Evolutionary conservation across 2,329 filamentous ascomycete species (phyloP).

Genomic region (Epichloe festucae): DNA sequence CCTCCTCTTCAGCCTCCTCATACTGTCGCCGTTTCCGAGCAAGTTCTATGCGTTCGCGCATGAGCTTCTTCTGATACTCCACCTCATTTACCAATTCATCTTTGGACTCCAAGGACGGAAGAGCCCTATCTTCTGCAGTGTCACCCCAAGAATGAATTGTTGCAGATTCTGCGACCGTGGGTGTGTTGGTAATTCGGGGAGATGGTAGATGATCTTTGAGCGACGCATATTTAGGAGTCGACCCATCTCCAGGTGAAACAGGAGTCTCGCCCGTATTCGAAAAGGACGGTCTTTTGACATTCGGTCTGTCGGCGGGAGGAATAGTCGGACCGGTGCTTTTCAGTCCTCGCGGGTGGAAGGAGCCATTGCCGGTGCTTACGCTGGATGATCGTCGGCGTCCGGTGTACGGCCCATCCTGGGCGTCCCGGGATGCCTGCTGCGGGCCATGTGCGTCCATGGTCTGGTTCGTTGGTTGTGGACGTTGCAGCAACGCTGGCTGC

Average conservation of each 20-base stretch:
- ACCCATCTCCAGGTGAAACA: slow-evolving; percentile 25
- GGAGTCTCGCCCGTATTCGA: slow-evolving; percentile 38
- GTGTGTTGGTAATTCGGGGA: slow-evolving; percentile 22
- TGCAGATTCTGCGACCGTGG: slow-evolving; percentile 30
- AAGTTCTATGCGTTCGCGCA: slow-evolving; percentile 57
- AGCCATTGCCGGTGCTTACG: slow-evolving; percentile 74
- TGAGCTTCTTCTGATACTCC: slow-evolving; percentile 55
- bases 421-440: slow-evolving; percentile 66
- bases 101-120: slow-evolving; percentile 17
- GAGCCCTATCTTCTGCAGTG: slow-evolving; percentile 17
- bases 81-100: slow-evolving; percentile 38
- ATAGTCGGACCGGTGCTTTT: slow-evolving; percentile 30
- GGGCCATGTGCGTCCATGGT: slow-evolving; percentile 75
- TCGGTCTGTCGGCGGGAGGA: slow-evolving; percentile 28
- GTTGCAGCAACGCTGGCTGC: slow-evolving; percentile 68
- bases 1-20: slow-evolving; percentile 59
- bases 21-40: slow-evolving; percentile 56
- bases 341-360: slow-evolving; percentile 44
- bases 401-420: slow-evolving; percentile 54
- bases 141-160: slow-evolving; percentile 21
- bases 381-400: slow-evolving; percentile 81
- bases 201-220: slow-evolving; percentile 16
- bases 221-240: slow-evolving; percentile 9
- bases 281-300: slow-evolving; percentile 34
- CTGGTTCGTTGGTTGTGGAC: slow-evolving; percentile 49